Base-by-base conservation (phyloP, 495 filamentous ascomycete genomes). In the Aspergillus olivimuriae region DNA sequence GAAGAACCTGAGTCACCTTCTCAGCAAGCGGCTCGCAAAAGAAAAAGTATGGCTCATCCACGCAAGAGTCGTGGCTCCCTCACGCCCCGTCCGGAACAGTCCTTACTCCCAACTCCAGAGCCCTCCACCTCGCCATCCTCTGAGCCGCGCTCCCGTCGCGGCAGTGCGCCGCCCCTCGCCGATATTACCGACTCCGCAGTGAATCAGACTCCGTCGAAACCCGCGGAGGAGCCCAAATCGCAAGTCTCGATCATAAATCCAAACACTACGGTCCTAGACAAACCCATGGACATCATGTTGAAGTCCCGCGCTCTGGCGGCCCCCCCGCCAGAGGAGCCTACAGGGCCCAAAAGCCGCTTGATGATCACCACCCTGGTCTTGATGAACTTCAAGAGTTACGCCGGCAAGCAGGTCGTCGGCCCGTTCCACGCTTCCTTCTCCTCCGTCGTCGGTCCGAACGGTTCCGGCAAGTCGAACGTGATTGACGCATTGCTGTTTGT, bases 311-410 rank as follows among this genome's bases (percentile, higher is more conserved):
- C 80, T 16, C 74, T 85, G 55, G 75, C 76, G 3, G 67, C 80
- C 21, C 78, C 85, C 9, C 65, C 73, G 30, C 66, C 78, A 17
- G 81, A 87, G 55, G 86, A 90, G 55, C 66, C 73, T 14, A 76
- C 74, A 5, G 86, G 75, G 2, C 85, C 89, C 11, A 91, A 87
- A 58, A 64, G 85, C 45, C 83, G 92, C 41, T 85, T 90, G 47
- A 89, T 96, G 40, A 95, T 98, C 47, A 89, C 86, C 19, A 85
- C 92, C 50, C 66, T 98, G 39, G 78, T 92, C 44, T 73, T 98
- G 31, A 88, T 75, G 43, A 97, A 98, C 62, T 98, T 98, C 76
- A 98, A 98, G 73, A 95, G 89, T 61, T 98, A 98, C 63, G 92
- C 92, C 34, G 92, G 92, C 11, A 74, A 83, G 51, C 92, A 97